Conservation (phyloP, 208 protist species). For the Naegleria fowleri region DNA sequence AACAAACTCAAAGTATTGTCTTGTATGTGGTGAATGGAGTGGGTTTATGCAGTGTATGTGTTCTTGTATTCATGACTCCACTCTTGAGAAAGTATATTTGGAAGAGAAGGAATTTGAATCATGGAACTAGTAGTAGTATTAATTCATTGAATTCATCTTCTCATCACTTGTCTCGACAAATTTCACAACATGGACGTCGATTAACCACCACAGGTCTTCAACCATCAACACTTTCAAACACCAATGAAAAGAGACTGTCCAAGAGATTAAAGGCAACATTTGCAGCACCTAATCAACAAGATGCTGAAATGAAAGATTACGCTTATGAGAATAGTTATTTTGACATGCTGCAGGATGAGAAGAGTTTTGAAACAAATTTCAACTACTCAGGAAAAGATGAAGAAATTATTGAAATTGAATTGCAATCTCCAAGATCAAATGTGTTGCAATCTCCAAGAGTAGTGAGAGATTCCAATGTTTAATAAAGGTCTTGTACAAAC, state of each 20-base stretch:
- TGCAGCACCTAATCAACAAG: neutral
- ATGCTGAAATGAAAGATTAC: neutral
- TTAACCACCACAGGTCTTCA: neutral
- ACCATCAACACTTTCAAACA: too few relatives aligned
- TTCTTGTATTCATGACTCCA: neutral
- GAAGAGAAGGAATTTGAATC: neutral
- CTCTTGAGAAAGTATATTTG: neutral
- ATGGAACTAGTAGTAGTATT: too few relatives aligned
- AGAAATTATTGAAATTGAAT: too few relatives aligned
- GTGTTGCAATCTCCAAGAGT: too few relatives aligned
- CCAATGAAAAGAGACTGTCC: neutral
- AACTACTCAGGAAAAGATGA: too few relatives aligned
- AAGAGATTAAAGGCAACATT: neutral
- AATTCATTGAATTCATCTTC: too few relatives aligned
- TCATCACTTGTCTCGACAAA: too few relatives aligned
- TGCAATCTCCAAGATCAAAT: too few relatives aligned
- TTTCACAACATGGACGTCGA: neutral
- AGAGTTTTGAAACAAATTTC: neutral
- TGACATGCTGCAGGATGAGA: neutral
- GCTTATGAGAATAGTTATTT: neutral
- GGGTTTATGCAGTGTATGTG: neutral
- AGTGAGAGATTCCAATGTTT: too few relatives aligned
- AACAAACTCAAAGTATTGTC: neutral
- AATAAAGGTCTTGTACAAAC: too few relatives aligned
- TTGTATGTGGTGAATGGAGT: neutral